These are phyloP conservation scores for Alectoria sarmentosa DNA, from an alignment of 495 filamentous ascomycete species.

Conservation along the genomic window DNA sequence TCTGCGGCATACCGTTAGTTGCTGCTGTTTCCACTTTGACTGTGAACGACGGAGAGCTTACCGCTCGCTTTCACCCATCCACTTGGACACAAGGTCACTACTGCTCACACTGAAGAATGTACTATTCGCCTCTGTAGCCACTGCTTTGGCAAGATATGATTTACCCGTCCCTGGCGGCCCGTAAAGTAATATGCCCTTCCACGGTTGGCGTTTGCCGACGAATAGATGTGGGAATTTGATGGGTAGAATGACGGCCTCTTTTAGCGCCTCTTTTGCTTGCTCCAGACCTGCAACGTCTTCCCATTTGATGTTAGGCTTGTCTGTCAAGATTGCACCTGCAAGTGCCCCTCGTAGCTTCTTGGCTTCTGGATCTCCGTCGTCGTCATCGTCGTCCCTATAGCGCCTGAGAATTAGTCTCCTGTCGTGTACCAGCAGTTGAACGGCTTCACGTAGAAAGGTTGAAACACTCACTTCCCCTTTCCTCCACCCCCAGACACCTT, in stretches of 20 bases:
- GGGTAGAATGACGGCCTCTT: conserved; percentile 93
- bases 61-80: conserved; percentile 99
- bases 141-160: conserved; percentile 92
- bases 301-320: conserved; percentile 94
- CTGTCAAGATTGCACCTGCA: conserved; percentile 84
- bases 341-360: conserved; percentile 92
- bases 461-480: conserved; percentile 52
- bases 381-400: conserved; percentile 52
- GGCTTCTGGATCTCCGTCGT: conserved; percentile 74
- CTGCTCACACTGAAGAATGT: conserved; percentile 99
- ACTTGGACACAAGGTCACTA: conserved; percentile 94
- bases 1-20: conserved; percentile 37
- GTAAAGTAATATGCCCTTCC: conserved; percentile 96
- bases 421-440: background rate
- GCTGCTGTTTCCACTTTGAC: background rate
- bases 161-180: conserved; percentile 96
- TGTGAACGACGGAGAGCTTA: conserved; percentile 34
- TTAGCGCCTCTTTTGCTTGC: conserved; percentile 90
- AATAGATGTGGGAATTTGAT: conserved; percentile 98
- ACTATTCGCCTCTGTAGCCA: conserved; percentile 96
- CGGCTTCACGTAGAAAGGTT: background rate
- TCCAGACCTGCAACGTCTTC: conserved; percentile 98
- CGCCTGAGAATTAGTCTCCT: conserved; percentile 4
- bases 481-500: conserved; percentile 63
- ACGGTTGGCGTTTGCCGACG: conserved; percentile 92